A percentile compares a stretch with the other conserved stretches of the same genome.
These are phyloP conservation scores for Caryopteris hybrid DNA, from an alignment of 305 asterid species.

Conservation along the genomic window DNA sequence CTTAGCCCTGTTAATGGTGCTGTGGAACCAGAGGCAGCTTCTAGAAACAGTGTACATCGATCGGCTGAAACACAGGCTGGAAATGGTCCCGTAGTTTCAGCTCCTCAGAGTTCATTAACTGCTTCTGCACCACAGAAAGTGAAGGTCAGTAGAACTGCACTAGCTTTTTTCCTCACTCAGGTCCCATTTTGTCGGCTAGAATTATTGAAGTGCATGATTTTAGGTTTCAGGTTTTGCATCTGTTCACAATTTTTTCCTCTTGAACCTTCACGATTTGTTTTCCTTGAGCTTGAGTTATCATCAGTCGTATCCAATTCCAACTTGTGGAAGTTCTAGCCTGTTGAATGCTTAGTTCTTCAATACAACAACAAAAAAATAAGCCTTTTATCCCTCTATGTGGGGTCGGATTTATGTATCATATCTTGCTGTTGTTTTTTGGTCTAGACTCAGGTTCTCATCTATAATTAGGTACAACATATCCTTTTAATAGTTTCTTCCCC, in stretches of 20 bases:
- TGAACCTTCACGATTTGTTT: not conserved
- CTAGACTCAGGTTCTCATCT: not conserved
- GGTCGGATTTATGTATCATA: not conserved
- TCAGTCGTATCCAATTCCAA: not conserved
- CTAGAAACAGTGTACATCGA: slow-evolving; percentile 27
- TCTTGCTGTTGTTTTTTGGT: not conserved
- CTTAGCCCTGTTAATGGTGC: slow-evolving; percentile 23
- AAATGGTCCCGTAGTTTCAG: slow-evolving; percentile 30
- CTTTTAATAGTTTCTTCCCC: not conserved
- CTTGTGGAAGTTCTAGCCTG: not conserved
- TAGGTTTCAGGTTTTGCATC: not conserved
- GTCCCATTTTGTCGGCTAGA: not conserved
- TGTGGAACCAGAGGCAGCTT: slow-evolving; percentile 32
- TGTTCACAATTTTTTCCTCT: not conserved
- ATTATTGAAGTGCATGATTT: not conserved
- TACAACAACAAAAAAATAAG: not conserved
- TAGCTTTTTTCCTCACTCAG: not conserved
- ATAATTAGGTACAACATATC: too few relatives aligned
- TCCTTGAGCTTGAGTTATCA: not conserved
- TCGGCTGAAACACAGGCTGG: slow-evolving; percentile 31
- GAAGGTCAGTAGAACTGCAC: slow-evolving; percentile 29
- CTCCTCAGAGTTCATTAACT: slow-evolving; percentile 33
- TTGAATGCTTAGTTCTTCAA: not conserved
- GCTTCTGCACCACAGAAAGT: slow-evolving; percentile 26
- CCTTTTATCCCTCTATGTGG: not conserved